Evolutionary conservation across 202 grass and related monocot genomes (phyloP).

Genomic region (Setaria italica): DNA sequence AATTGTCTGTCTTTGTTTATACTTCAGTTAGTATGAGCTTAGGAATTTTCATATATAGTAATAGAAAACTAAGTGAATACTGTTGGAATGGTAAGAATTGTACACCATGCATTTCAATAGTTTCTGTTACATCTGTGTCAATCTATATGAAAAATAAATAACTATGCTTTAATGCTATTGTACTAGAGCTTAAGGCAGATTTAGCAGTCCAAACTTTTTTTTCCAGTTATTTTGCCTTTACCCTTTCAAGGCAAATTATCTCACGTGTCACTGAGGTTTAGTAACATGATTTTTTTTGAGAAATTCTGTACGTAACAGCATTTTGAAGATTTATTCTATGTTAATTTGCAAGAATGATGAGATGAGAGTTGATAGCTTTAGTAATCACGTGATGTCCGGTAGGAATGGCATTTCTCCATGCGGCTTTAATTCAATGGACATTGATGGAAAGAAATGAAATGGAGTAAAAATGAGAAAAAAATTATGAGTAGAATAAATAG

Average conservation of each 20-base stretch:
- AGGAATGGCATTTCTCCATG: background rate
- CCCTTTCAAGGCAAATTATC: background rate
- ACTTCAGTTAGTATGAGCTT: conserved; percentile 6
- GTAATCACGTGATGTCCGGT: background rate
- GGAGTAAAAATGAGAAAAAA: background rate
- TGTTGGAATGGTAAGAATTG: background rate
- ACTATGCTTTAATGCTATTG: background rate
- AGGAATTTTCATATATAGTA: conserved; percentile 21
- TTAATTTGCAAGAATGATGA: background rate
- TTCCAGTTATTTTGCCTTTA: background rate
- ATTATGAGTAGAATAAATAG: background rate
- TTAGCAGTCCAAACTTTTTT: background rate
- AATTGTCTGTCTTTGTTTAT: background rate
- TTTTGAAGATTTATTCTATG: background rate
- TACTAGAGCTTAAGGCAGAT: background rate
- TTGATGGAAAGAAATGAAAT: conserved; percentile 21
- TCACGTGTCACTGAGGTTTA: background rate
- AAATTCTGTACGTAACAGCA: background rate
- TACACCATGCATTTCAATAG: background rate
- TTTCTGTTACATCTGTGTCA: background rate
- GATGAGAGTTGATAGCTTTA: background rate
- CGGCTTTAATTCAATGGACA: background rate
- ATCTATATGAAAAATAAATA: background rate
- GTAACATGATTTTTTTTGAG: conserved; percentile 1
- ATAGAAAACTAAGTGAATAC: background rate